phyloP scores from a whole-genome alignment of 768 basidiomycete genomes.

The Leccinum boreale region DNA sequence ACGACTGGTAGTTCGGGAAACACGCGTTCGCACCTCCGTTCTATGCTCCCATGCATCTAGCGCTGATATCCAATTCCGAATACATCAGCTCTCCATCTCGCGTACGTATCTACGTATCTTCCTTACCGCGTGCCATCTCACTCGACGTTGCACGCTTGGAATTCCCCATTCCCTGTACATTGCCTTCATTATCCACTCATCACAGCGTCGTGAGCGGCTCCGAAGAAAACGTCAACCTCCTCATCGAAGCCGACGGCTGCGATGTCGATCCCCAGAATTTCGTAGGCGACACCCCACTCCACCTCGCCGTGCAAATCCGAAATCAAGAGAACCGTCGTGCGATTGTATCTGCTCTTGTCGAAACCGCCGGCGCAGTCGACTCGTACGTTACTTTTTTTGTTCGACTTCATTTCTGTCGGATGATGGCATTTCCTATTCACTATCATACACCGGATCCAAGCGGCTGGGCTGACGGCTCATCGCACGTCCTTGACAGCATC shows the following conservation, averaged over 20 bases:
- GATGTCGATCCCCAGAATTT: constrained; percentile 28
- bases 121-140: background rate
- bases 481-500: constrained; percentile 12
- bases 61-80: constrained; percentile 8
- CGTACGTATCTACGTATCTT: constrained; percentile 18
- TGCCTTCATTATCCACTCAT: background rate
- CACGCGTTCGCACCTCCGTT: constrained; percentile 25
- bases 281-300: constrained; percentile 26
- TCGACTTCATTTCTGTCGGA: background rate
- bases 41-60: background rate
- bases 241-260: constrained; percentile 27
- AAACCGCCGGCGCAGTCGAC: constrained; percentile 21
- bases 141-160: background rate
- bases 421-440: background rate
- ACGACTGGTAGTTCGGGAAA: constrained; percentile 22
- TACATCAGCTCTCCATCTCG: constrained; percentile 29
- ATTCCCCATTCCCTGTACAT: background rate
- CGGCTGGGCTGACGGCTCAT: background rate
- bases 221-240: constrained; percentile 18
- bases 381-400: constrained; percentile 17
- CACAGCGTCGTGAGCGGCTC: constrained; percentile 16
- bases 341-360: constrained; percentile 23
- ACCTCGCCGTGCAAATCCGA: constrained; percentile 24
- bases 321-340: constrained; percentile 11
- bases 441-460: background rate